Evolutionary conservation across 371 early-diverging fungal genomes (phyloP), one percentile per base, ranked within the genome.

Genomic region (Lichtheimia corymbifera): DNA sequence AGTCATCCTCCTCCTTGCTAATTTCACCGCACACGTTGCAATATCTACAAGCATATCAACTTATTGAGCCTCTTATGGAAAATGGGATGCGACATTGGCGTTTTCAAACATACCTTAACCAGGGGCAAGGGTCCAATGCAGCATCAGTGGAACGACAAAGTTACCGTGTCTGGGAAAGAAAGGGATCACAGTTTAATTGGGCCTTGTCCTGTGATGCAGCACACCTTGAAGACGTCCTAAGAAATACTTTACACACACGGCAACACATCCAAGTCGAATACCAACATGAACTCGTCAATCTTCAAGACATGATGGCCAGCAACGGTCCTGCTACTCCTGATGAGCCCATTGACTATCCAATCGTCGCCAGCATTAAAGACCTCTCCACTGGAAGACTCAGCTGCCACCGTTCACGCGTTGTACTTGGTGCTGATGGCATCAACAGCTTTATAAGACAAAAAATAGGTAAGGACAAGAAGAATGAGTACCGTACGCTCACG

Each of bases 1-100:
- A 35, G 35, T 35, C 35, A 35, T 35, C 35, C 1, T 64, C 52
- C 27, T 54, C 66, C n/a, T 47, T 74, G 5, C 47, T 74, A n/a
- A 64, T 73, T 51, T 67, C 79, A 49, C 79, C 79, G 2, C 66
- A 73, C 2, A 68, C 63, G 20, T 30, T 78, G 18, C 73, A 78
- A 30, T 61, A 72, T n/a, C 43, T 78, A 13, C 54, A 72, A 5
- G 59, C 67, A 41, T 41, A 70, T 2, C 72, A 63, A 14, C 49
- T 78, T 50, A 59, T 67, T 28, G 45, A 54, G 5, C 17, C 50
- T 4, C 54, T 77, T 0, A 44, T 63, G 15, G 53, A 70, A 59
- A 53, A 62, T 25, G 71, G 73, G 22, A 59, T 62, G 27, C 63
- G 63, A 5, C 79, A 74, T 53, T 68, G 65, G 64, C 64, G 63